Evolutionary conservation across 192 early-diverging fungal genomes (phyloP).

Genomic region (Diversispora eburnea): DNA sequence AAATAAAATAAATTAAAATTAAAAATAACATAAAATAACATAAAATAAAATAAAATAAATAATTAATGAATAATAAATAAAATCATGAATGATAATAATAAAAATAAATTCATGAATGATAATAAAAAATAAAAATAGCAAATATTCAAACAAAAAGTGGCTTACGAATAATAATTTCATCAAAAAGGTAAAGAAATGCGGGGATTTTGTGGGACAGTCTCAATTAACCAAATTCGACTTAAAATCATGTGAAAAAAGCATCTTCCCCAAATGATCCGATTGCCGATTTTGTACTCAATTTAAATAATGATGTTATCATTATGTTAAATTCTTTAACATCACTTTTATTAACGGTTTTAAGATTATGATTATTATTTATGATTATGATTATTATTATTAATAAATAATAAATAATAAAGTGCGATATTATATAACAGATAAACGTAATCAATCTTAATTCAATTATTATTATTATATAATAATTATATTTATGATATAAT

Average conservation of each 20-base stretch:
- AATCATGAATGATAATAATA: no score
- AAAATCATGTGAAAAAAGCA: not conserved
- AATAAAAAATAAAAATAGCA: no score
- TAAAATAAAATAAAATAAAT: no score
- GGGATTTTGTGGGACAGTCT: not conserved
- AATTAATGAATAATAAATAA: no score
- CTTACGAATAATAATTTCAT: no score
- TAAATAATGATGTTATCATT: not conserved
- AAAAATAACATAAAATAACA: not conserved
- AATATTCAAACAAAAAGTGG: no score
- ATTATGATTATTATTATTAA: no score
- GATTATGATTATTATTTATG: not conserved
- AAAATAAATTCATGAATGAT: no score
- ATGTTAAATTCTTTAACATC: not conserved
- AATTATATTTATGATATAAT: no score
- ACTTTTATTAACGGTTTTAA: not conserved
- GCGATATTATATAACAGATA: not conserved
- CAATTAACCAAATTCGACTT: not conserved
- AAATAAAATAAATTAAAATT: not conserved
- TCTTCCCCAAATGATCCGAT: not conserved
- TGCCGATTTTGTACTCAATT: not conserved
- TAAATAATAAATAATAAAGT: not conserved
- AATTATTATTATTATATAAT: no score
- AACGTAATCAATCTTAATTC: not conserved
- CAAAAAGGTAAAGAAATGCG: not conserved